These are phyloP conservation scores for Strobilomyces confusus DNA, from an alignment of 768 basidiomycete genomes.

Conservation along the genomic window DNA sequence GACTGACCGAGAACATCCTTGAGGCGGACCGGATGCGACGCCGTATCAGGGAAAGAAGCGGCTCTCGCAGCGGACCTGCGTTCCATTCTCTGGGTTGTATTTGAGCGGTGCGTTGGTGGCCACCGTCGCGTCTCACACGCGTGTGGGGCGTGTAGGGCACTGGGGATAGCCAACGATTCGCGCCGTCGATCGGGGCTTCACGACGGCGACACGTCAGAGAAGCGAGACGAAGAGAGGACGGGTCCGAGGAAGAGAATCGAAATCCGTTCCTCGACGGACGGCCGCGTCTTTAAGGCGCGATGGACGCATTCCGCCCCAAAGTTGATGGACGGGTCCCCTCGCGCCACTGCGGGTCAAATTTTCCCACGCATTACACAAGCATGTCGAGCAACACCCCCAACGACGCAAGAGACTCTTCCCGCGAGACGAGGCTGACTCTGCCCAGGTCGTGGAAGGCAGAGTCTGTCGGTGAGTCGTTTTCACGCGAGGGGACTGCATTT, in stretches of 20 bases:
- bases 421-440: constrained; percentile 53
- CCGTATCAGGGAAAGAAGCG: not conserved
- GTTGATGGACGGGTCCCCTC: no score
- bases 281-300: not conserved
- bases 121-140: not conserved
- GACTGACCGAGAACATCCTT: not conserved
- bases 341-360: not conserved
- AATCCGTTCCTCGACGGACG: not conserved
- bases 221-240: not conserved
- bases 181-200: not conserved
- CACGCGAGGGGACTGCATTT: not conserved
- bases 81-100: constrained; percentile 3
- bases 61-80: not conserved
- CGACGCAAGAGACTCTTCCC: constrained; percentile 64
- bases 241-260: not conserved
- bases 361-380: constrained; percentile 1
- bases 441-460: constrained; percentile 67
- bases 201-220: not conserved
- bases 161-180: not conserved
- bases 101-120: not conserved
- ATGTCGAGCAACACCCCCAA: constrained; percentile 35
- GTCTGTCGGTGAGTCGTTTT: constrained; percentile 36
- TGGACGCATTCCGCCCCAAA: no score
- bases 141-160: not conserved
- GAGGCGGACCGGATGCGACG: not conserved